Conservation (phyloP, 257 asterid genomes). For the Solanum chiquidenum region DNA sequence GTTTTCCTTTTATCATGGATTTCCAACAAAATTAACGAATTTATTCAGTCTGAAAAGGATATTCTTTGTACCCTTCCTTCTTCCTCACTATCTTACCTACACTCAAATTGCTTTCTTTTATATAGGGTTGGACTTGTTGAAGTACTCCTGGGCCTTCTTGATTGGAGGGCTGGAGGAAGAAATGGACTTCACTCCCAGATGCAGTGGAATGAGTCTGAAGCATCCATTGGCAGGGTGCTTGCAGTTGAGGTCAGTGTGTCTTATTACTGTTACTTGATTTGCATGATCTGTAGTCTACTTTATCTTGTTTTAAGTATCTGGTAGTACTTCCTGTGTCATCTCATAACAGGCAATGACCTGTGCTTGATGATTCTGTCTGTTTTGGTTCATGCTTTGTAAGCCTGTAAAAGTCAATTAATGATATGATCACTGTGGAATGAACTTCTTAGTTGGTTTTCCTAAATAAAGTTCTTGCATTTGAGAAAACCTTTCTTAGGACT, state of each 20-base stretch:
- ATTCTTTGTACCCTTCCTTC: background rate
- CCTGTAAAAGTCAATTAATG: background rate
- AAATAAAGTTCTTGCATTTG: background rate
- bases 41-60: background rate
- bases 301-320: background rate
- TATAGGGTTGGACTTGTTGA: slow-evolving; percentile 96
- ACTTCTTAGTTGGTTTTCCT: background rate
- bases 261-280: background rate
- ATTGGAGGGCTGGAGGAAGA: slow-evolving; percentile 98
- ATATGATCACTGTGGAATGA: background rate
- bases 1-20: background rate
- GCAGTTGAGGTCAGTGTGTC: slow-evolving; percentile 70
- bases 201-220: slow-evolving; percentile 99
- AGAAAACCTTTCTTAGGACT: background rate
- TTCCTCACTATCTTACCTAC: background rate
- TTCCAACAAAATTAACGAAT: background rate
- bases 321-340: background rate
- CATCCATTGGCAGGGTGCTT: slow-evolving; percentile 87
- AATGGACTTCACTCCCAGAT: slow-evolving; percentile 71
- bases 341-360: background rate
- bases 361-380: background rate
- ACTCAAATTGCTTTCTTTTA: background rate
- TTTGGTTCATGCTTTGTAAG: background rate
- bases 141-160: slow-evolving; percentile 97
- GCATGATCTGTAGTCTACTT: background rate